Evolutionary conservation across 1,284 basidiomycete genomes (phyloP).

Genomic region (Trichosporon coremiiforme): DNA sequence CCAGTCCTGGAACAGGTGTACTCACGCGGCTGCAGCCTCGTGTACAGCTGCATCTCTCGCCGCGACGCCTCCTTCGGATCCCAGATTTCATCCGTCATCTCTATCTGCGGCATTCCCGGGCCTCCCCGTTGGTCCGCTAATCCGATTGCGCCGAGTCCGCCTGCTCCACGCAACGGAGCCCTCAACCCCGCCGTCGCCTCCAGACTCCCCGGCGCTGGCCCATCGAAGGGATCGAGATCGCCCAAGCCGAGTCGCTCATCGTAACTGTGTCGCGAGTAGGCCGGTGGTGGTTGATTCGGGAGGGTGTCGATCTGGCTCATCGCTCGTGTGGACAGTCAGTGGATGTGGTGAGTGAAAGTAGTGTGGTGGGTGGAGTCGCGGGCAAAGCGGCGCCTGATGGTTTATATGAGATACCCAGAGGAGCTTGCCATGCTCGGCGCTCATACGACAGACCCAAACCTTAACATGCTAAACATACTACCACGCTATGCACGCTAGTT

Average conservation of each 20-base stretch:
- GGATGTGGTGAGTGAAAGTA: not conserved
- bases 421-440: too few species aligned
- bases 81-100: not conserved
- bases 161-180: not conserved
- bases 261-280: not conserved
- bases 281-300: not conserved
- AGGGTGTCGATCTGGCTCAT: not conserved
- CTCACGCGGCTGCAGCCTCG: not conserved
- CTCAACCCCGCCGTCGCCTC: not conserved
- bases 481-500: not conserved
- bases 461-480: not conserved
- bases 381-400: not conserved
- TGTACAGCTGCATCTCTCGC: not conserved
- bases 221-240: too few species aligned
- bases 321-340: not conserved
- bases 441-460: not conserved
- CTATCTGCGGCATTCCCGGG: not conserved
- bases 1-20: not conserved
- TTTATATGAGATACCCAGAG: too few species aligned
- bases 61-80: not conserved
- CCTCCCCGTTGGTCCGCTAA: not conserved
- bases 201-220: not conserved
- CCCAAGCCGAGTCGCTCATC: not conserved
- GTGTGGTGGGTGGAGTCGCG: not conserved
- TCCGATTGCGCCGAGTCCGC: not conserved